Evolutionary conservation across 2,329 filamentous ascomycete genomes (phyloP), one percentile per base, ranked within the genome.

Genomic region (Rasamsonia emersonii): DNA sequence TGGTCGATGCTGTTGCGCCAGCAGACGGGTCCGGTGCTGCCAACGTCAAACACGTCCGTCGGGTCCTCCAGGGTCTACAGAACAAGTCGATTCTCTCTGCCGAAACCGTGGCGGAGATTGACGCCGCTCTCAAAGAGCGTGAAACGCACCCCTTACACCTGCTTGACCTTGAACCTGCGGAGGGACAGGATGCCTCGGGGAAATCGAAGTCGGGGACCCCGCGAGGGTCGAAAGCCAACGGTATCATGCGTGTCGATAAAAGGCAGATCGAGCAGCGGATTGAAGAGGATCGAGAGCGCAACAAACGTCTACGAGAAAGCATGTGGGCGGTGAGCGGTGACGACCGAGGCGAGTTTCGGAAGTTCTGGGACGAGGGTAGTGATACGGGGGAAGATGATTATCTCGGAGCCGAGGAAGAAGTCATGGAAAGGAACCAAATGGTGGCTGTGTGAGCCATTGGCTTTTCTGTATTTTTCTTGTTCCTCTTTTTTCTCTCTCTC

Each of bases 231-330:
- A 55, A 45, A 32, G 37, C 45, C 1, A 64, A 61, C 32, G 65
- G 64, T 3, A 58, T 21, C 11, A 29, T 67, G 26, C 65, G 70
- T 31, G 56, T 91, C 31, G 85, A 95, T 50, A 91, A 89, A 61
- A 74, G 82, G 35, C 84, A 94, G 61, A 83, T 95, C 32, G 88
- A 96, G 62, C 88, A 96, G 64, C 72, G 91, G 24, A 94, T 98
- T 41, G 93, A 98, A 48, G 93, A 98, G 61, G 91, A 98, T 58
- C 71, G 91, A 3, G 91, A 98, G 58, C 70, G 91, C 25, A 93
- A 98, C 59, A 98, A 98, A 68, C 69, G 89, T 25, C 67, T 89
- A 49, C 68, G 91, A 14, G 91, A 98, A 62, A 86, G 79, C 47
- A 93, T 94, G 41, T 98, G 93, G 91, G 85, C 86, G 1, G 78